phyloP scores from a whole-genome alignment of 106 monocot genomes.

The Vanilla planifolia region DNA sequence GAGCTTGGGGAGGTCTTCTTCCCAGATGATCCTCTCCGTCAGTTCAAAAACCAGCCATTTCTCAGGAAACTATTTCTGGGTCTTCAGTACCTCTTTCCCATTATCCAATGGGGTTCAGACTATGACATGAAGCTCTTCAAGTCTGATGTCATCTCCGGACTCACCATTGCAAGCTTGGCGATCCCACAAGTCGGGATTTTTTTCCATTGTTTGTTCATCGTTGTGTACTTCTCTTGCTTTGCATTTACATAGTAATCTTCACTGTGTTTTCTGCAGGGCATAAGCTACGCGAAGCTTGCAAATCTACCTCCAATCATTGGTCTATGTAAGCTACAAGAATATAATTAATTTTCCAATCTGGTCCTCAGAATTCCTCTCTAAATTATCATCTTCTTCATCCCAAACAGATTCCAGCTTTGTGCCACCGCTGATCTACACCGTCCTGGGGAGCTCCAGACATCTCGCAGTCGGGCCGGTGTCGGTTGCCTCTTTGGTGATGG shows the following conservation, averaged over 20 bases:
- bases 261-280: slow-evolving; percentile 48
- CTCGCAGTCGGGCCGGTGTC: slow-evolving; percentile 84
- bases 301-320: slow-evolving; percentile 83
- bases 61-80: slow-evolving; percentile 43
- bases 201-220: not conserved
- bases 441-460: slow-evolving; percentile 83
- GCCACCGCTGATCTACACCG: slow-evolving; percentile 78
- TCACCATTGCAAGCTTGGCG: slow-evolving; percentile 90
- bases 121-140: slow-evolving; percentile 66
- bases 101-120: slow-evolving; percentile 76
- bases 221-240: not conserved
- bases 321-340: slow-evolving; percentile 48
- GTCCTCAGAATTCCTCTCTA: not conserved
- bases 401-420: slow-evolving; percentile 88
- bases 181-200: slow-evolving; percentile 51
- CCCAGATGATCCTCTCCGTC: slow-evolving; percentile 71
- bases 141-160: slow-evolving; percentile 68
- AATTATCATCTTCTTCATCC: not conserved
- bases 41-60: slow-evolving; percentile 62
- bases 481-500: slow-evolving; percentile 84
- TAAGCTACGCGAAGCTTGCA: slow-evolving; percentile 93
- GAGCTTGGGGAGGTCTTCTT: slow-evolving; percentile 68
- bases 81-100: slow-evolving; percentile 76
- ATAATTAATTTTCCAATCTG: not conserved
- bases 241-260: not conserved